Percentiles rank a stretch among this genome's conserved stretches.
These are phyloP conservation scores for Suhomyces kunorum DNA, from an alignment of 1,139 yeast genomes.

Conservation along the genomic window DNA sequence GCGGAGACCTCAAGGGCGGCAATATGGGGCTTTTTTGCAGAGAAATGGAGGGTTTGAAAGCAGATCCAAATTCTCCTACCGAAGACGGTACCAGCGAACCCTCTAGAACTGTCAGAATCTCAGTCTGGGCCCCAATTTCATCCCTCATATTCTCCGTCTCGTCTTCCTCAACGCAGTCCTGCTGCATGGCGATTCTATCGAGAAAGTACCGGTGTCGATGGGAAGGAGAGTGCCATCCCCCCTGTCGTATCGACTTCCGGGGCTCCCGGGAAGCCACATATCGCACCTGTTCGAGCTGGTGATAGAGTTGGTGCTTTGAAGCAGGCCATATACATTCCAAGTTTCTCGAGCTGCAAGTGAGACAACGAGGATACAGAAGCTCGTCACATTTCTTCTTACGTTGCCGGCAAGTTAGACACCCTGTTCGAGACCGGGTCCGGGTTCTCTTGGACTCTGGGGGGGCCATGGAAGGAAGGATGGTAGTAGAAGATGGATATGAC, in stretches of 20 bases:
- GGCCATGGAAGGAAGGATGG: neutral
- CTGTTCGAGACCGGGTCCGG: slow-evolving; percentile 34
- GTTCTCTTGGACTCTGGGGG: slow-evolving; percentile 12
- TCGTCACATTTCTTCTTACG: slow-evolving; percentile 48
- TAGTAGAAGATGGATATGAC: slow-evolving; percentile 9
- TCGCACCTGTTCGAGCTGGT: slow-evolving; percentile 29
- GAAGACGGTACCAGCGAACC: too few relatives aligned
- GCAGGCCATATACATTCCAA: slow-evolving; percentile 38
- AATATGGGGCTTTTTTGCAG: too few relatives aligned
- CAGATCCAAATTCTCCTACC: too few relatives aligned
- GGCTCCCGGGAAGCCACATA: slow-evolving; percentile 19
- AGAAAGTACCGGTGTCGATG: slow-evolving; percentile 24
- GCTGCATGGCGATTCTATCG: slow-evolving; percentile 44
- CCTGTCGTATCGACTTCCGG: slow-evolving; percentile 1
- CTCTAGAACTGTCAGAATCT: too few relatives aligned
- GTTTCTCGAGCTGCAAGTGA: slow-evolving; percentile 29
- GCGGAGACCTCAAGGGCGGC: too few relatives aligned
- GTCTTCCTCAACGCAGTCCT: slow-evolving; percentile 39
- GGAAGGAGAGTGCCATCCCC: slow-evolving; percentile 5
- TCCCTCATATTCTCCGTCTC: slow-evolving; percentile 23
- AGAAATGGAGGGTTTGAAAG: too few relatives aligned
- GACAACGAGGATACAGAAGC: slow-evolving; percentile 36
- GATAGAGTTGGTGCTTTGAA: slow-evolving; percentile 28
- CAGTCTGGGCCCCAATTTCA: too few relatives aligned
- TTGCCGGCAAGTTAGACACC: slow-evolving; percentile 43